phyloP scores from a whole-genome alignment of 345 rosid species.

The Boechera retrofracta region DNA sequence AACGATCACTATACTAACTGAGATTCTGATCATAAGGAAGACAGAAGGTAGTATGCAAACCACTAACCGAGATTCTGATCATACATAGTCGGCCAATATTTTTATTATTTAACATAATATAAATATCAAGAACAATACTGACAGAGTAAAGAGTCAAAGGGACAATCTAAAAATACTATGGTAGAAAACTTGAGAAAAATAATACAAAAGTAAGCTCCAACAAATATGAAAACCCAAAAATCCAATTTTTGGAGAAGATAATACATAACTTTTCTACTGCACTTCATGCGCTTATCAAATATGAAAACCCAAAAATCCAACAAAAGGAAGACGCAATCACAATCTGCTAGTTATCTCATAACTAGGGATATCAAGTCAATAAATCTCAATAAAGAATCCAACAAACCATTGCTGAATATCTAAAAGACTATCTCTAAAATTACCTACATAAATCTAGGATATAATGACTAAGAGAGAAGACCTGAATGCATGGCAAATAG shows the following conservation, averaged over 20 bases:
- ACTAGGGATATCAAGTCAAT: neutral
- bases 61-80: constrained; percentile 12
- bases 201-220: constrained; percentile 20
- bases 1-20: neutral
- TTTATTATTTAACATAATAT: neutral
- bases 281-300: constrained; percentile 8
- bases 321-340: constrained; percentile 1
- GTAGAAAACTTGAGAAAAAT: neutral
- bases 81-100: constrained; percentile 10
- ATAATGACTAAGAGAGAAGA: neutral
- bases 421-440: neutral
- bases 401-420: constrained; percentile 2
- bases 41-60: constrained; percentile 6
- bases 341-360: constrained; percentile 15
- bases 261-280: neutral
- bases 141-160: neutral
- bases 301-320: constrained; percentile 14
- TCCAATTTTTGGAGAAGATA: neutral
- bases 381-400: neutral
- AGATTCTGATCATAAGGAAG: constrained; percentile 1
- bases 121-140: constrained; percentile 20
- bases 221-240: neutral
- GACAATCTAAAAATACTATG: neutral
- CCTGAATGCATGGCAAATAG: constrained; percentile 23
- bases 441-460: constrained; percentile 14